These are phyloP conservation scores for Rhodotorula sp. DNA, from an alignment of 1,284 basidiomycete genomes.

Conservation along the genomic window DNA sequence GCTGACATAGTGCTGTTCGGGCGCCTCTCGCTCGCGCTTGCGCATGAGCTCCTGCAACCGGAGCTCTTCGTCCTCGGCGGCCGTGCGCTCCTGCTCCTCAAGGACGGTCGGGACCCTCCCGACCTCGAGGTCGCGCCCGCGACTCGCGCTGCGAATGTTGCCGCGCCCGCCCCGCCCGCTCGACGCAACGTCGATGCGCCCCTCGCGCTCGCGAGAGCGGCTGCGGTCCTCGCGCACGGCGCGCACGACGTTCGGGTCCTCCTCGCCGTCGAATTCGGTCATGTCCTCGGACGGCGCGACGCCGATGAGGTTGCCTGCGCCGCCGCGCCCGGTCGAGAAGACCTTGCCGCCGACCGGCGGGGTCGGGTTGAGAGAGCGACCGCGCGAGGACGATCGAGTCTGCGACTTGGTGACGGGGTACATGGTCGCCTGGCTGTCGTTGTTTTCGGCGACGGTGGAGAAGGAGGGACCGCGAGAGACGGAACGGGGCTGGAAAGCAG, in stretches of 20 bases:
- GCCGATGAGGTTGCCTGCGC: slow-evolving; percentile 28
- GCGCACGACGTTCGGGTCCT: slow-evolving; percentile 21
- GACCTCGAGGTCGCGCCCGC: slow-evolving; percentile 23
- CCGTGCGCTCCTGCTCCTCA: slow-evolving; percentile 30
- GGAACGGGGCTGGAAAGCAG: slow-evolving; percentile 21
- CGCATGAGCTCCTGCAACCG: slow-evolving; percentile 18
- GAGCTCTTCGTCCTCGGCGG: slow-evolving; percentile 26
- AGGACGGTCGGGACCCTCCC: slow-evolving; percentile 30
- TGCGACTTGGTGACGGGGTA: slow-evolving; percentile 23
- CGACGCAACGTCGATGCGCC: slow-evolving; percentile 11
- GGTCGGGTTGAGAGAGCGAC: not conserved
- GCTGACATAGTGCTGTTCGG: slow-evolving; percentile 26
- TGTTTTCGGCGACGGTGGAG: slow-evolving; percentile 3
- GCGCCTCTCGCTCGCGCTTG: slow-evolving; percentile 24
- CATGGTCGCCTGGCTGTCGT: not conserved
- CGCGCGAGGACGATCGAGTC: slow-evolving; percentile 23
- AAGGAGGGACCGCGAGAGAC: slow-evolving; percentile 12
- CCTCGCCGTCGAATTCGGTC: slow-evolving; percentile 22
- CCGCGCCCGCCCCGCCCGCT: slow-evolving; percentile 31
- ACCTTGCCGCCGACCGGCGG: slow-evolving; percentile 14
- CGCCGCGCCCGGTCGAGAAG: slow-evolving; percentile 29
- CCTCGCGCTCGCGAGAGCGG: slow-evolving; percentile 22
- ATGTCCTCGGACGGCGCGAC: slow-evolving; percentile 9
- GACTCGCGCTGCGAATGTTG: slow-evolving; percentile 29
- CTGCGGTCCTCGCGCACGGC: slow-evolving; percentile 20